Evolutionary conservation across 352 stramenopile species (phyloP).

Genomic region (Pythium rhizo-oryzae): DNA sequence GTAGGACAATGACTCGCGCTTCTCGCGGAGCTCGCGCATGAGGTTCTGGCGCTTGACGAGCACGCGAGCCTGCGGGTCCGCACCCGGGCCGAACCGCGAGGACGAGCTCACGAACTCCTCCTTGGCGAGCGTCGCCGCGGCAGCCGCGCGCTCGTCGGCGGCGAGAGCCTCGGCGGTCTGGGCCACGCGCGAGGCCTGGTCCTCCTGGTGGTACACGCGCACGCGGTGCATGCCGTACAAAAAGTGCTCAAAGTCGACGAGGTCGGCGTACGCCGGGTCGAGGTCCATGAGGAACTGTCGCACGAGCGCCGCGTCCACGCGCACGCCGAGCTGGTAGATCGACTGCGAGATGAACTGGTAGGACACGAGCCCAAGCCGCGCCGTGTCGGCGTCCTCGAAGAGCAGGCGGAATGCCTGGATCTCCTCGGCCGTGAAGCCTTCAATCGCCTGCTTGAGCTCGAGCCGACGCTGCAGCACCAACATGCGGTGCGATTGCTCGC

Average conservation of each 20-base stretch:
- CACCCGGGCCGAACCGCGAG: slow-evolving; percentile 48
- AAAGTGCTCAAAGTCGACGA: slow-evolving; percentile 85
- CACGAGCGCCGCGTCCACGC: slow-evolving; percentile 50
- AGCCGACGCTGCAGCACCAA: slow-evolving; percentile 41
- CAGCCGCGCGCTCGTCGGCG: neutral
- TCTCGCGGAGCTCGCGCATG: slow-evolving; percentile 67
- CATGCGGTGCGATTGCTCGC: slow-evolving; percentile 45
- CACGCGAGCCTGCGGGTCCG: slow-evolving; percentile 56
- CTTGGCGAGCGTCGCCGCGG: slow-evolving; percentile 8
- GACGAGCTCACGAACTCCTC: slow-evolving; percentile 65
- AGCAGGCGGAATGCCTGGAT: slow-evolving; percentile 63
- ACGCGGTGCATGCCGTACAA: slow-evolving; percentile 83
- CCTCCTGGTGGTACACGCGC: slow-evolving; percentile 61
- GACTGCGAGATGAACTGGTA: slow-evolving; percentile 68
- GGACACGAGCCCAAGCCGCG: slow-evolving; percentile 67
- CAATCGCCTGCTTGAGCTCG: slow-evolving; percentile 54
- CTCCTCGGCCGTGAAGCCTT: slow-evolving; percentile 68
- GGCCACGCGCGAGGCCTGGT: slow-evolving; percentile 40
- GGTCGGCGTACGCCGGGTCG: slow-evolving; percentile 71
- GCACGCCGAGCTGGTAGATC: slow-evolving; percentile 73
- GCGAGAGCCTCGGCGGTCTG: slow-evolving; percentile 1
- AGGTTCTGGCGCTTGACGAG: slow-evolving; percentile 77
- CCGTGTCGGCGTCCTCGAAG: slow-evolving; percentile 62
- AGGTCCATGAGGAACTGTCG: slow-evolving; percentile 49
- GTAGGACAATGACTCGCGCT: slow-evolving; percentile 72